Base-by-base conservation (phyloP, 1,284 basidiomycete species). In the Melampsora medusae region DNA sequence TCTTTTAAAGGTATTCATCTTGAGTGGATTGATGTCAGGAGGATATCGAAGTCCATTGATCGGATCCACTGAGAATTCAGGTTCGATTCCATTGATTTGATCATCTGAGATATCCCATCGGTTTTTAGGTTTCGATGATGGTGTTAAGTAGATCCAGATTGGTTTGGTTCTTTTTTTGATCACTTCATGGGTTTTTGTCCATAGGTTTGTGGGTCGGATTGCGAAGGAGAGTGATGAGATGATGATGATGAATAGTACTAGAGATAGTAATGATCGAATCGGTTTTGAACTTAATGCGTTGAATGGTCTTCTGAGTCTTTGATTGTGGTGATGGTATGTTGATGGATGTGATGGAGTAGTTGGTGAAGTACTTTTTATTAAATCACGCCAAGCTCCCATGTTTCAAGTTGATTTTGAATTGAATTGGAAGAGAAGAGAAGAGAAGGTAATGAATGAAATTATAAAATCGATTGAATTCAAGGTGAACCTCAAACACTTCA, bases 41-140 rank as follows among this genome's bases (percentile, higher is more conserved):
- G 65, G 65, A 67, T 67, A 67, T 46, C 12, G 25, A 17, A 67
- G n/a, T 10, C 65, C 65, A 67, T 28, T 67, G 19, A 38, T 48
- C 19, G 22, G 12, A 25, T 67, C 38, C 1, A 67, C 7, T 16
- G 35, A 9, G 25, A n/a, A 67, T 7, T 38, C 16, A n/a, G 65
- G 65, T 46, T 46, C 35, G 16, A 48, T 16, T 9, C 65, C 65
- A 12, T 16, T n/a, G 4, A 33, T 10, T 46, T 22, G n/a, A 22
- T 38, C 16, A 12, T 42, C 35, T 19, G 12, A 12, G 10, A 38
- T 67, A 46, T 67, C 65, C 65, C 65, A 67, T 25, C 65, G 14
- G 22, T 64, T 28, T 59, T 59, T 59, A 4, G 14, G 2, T 59
- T 22, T 59, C 22, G 50, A n/a, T 56, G 5, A 59, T 2, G n/a